A percentile compares a stretch with the other conserved stretches of the same genome.
These are phyloP conservation scores for carrot (Daucus carota) DNA, from an alignment of 129 eudicot species.

Conservation along the genomic window DNA sequence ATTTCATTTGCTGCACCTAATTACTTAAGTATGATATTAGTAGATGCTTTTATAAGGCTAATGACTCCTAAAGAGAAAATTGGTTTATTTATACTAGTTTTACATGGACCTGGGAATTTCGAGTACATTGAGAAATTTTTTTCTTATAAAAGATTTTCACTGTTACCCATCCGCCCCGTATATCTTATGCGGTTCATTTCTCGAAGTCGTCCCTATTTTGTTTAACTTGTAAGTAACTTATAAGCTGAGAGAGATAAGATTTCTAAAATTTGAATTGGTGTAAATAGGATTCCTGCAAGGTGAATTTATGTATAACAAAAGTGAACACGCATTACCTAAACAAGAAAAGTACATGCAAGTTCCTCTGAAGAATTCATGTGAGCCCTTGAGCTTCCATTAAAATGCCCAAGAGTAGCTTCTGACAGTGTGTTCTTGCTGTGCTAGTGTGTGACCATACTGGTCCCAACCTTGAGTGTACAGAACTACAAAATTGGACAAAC, in stretches of 20 bases:
- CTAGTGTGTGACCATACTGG: background rate
- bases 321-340: conserved; percentile 1
- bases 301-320: background rate
- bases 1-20: background rate
- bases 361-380: background rate
- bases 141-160: no score
- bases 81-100: no score
- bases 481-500: conserved; percentile 1
- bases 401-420: conserved; percentile 6
- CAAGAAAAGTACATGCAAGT: background rate
- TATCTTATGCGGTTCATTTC: background rate
- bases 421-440: conserved; percentile 4
- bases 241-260: no score
- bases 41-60: background rate
- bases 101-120: no score
- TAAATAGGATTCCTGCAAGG: background rate
- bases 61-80: no score
- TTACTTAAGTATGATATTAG: background rate
- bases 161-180: background rate
- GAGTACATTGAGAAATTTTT: no score
- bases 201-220: no score
- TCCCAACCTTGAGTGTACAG: background rate
- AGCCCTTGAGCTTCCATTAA: background rate
- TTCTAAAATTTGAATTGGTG: background rate
- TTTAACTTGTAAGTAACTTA: no score